Conservation (phyloP, 2,329 filamentous ascomycete genomes). For the Xylaria sp. region DNA sequence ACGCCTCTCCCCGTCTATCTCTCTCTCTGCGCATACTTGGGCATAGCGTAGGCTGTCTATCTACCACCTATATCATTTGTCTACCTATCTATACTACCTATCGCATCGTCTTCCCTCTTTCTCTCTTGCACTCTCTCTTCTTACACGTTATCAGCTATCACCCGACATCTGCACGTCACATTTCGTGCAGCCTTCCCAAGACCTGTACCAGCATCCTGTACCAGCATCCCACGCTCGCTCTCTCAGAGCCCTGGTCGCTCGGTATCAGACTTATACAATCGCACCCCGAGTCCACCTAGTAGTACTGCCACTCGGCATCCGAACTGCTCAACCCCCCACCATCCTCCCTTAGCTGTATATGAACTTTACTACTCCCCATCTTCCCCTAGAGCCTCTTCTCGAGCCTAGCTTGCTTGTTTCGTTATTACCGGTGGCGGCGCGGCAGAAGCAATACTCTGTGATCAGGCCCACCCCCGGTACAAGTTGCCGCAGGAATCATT, state of each 20-base stretch:
- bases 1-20: slow-evolving; percentile 2
- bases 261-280: slow-evolving; percentile 31
- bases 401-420: slow-evolving; percentile 11
- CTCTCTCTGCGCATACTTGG: not conserved
- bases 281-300: slow-evolving; percentile 22
- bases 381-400: slow-evolving; percentile 4
- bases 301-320: slow-evolving; percentile 27
- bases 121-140: slow-evolving; percentile 4
- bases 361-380: slow-evolving; percentile 23
- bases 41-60: too few relatives aligned
- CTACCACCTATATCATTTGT: not conserved
- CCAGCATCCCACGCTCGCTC: slow-evolving; percentile 31
- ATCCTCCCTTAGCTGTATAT: slow-evolving; percentile 28
- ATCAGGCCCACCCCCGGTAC: slow-evolving; percentile 29
- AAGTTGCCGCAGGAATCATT: slow-evolving; percentile 40
- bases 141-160: slow-evolving; percentile 30
- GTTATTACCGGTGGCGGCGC: slow-evolving; percentile 28
- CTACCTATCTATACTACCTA: slow-evolving; percentile 14
- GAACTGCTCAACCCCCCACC: slow-evolving; percentile 13
- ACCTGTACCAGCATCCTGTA: slow-evolving; percentile 12
- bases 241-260: slow-evolving; percentile 30
- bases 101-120: slow-evolving; percentile 13
- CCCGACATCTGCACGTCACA: slow-evolving; percentile 35
- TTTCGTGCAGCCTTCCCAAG: slow-evolving; percentile 28
- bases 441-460: slow-evolving; percentile 30